Evolutionary conservation across 179 eudicot genomes (phyloP).

Genomic region (Monotropa hypopitys): DNA sequence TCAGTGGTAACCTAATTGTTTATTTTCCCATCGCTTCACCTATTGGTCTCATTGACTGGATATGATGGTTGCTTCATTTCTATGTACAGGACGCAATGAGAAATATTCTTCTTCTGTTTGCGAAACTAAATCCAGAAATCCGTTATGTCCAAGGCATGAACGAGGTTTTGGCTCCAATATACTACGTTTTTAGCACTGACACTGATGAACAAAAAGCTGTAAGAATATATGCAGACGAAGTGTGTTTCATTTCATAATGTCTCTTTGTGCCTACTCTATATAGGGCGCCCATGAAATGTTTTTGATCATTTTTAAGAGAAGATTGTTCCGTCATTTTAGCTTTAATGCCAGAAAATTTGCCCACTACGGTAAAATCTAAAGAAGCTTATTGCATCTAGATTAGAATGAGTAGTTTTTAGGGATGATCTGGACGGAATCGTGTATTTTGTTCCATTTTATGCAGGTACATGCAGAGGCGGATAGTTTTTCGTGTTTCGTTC

Average conservation of each 20-base stretch:
- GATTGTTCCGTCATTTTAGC: background rate
- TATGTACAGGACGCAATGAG: conserved; percentile 51
- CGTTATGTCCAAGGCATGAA: conserved; percentile 80
- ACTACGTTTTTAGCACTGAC: conserved; percentile 46
- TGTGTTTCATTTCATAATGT: background rate
- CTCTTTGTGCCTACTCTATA: background rate
- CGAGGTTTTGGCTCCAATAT: conserved; percentile 63
- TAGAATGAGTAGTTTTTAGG: background rate
- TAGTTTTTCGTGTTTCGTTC: conserved; percentile 55
- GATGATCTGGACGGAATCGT: background rate
- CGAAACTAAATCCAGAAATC: conserved; percentile 62
- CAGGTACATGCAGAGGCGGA: conserved; percentile 65
- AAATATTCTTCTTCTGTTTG: conserved; percentile 59
- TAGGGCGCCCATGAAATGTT: background rate
- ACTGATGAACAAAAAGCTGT: conserved; percentile 43
- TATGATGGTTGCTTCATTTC: background rate
- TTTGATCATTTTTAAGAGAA: background rate
- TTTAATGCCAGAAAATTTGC: background rate
- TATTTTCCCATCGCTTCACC: background rate
- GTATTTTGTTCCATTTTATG: background rate
- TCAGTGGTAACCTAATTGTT: background rate
- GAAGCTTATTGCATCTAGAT: background rate
- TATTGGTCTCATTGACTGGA: background rate
- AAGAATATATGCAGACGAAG: conserved; percentile 14
- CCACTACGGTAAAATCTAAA: background rate